Evolutionary conservation across 1,284 basidiomycete genomes (phyloP).

Genomic region (Cystobasidium sp.): DNA sequence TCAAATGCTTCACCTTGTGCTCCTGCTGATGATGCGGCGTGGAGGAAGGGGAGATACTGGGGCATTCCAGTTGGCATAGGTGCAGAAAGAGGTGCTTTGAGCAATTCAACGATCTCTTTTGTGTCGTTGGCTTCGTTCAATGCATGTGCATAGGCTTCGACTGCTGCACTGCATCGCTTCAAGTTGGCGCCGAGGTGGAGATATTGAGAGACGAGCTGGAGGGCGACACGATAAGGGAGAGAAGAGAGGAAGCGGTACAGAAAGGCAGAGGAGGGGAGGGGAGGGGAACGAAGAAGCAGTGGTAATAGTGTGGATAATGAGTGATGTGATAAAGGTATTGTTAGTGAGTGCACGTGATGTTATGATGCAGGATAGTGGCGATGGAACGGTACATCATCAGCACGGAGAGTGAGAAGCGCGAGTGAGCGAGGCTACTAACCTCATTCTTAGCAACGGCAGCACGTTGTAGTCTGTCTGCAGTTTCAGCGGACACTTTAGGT

Average conservation of each 20-base stretch:
- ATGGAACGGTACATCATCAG: not conserved
- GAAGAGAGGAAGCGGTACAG: not conserved
- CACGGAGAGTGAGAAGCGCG: not conserved
- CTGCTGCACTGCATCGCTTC: slow-evolving; percentile 55
- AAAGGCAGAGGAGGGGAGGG: not conserved
- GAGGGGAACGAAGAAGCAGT: not conserved
- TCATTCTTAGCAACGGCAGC: slow-evolving; percentile 25
- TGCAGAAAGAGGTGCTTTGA: slow-evolving; percentile 44
- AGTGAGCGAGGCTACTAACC: slow-evolving; percentile 8
- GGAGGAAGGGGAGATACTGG: slow-evolving; percentile 47
- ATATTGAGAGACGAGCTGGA: slow-evolving; percentile 58
- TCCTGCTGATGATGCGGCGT: slow-evolving; percentile 20
- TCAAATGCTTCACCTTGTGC: slow-evolving; percentile 1
- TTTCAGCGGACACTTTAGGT: not conserved
- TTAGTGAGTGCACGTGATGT: slow-evolving; percentile 6
- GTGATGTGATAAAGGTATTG: no score
- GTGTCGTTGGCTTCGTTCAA: slow-evolving; percentile 42
- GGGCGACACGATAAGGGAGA: not conserved
- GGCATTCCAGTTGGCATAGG: slow-evolving; percentile 48
- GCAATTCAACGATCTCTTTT: slow-evolving; percentile 52
- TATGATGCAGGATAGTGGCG: not conserved
- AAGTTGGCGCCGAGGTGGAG: slow-evolving; percentile 57
- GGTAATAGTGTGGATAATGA: not conserved
- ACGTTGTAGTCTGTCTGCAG: not conserved
- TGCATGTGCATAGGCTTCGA: slow-evolving; percentile 56